Evolutionary conservation across 768 basidiomycete genomes (phyloP).

Genomic region (Suillus lakei): DNA sequence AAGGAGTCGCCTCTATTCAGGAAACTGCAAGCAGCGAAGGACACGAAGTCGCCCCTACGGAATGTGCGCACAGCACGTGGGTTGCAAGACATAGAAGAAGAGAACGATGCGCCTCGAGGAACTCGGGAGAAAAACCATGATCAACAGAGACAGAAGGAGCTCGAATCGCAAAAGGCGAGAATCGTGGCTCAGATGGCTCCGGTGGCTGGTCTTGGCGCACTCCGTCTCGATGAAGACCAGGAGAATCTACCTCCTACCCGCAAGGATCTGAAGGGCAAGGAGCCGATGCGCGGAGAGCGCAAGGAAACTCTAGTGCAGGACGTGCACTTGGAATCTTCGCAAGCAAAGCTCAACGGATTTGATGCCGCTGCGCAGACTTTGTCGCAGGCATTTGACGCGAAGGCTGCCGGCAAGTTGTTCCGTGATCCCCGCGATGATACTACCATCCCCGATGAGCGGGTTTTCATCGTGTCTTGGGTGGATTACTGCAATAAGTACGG

Average conservation of each 20-base stretch:
- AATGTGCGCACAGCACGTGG: slow-evolving; percentile 43
- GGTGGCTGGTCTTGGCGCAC: slow-evolving; percentile 27
- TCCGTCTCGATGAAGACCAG: slow-evolving; percentile 38
- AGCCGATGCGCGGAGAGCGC: slow-evolving; percentile 29
- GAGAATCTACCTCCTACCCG: slow-evolving; percentile 38
- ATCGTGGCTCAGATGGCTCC: slow-evolving; percentile 95
- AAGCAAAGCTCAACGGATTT: slow-evolving; percentile 56
- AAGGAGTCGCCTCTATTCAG: slow-evolving; percentile 44
- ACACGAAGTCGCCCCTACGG: slow-evolving; percentile 57
- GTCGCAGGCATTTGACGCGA: slow-evolving; percentile 70
- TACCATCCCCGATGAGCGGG: slow-evolving; percentile 64
- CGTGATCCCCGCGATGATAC: slow-evolving; percentile 62
- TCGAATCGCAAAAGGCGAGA: slow-evolving; percentile 89
- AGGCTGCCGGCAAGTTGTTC: slow-evolving; percentile 65
- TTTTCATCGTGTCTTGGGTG: slow-evolving; percentile 98
- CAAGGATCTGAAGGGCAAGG: slow-evolving; percentile 37
- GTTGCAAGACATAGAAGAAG: slow-evolving; percentile 51
- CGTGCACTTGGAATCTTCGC: slow-evolving; percentile 27
- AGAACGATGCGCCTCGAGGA: slow-evolving; percentile 44
- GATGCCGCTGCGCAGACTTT: slow-evolving; percentile 64
- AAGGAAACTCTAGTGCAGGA: slow-evolving; percentile 21
- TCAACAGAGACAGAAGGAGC: slow-evolving; percentile 63
- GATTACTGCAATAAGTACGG: slow-evolving; percentile 99
- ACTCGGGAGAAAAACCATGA: slow-evolving; percentile 45
- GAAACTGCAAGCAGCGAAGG: slow-evolving; percentile 61